Conservation (phyloP, 768 basidiomycete species). For the Kwoniella sp. region DNA sequence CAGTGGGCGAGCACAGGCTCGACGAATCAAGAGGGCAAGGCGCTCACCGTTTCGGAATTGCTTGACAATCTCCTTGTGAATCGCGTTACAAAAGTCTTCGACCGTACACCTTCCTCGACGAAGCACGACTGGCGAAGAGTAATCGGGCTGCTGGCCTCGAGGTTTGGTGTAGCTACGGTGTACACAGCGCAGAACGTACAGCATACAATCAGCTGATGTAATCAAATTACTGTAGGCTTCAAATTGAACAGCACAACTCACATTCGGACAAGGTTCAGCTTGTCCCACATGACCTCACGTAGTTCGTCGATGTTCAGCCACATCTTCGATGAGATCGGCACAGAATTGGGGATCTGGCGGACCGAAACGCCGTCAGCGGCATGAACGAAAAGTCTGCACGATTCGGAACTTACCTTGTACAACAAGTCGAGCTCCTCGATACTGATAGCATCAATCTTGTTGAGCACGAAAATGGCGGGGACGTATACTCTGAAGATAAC, state of each 20-base stretch:
- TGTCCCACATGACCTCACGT: slow-evolving; percentile 88
- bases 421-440: slow-evolving; percentile 95
- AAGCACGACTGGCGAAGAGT: slow-evolving; percentile 84
- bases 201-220: not conserved
- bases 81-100: slow-evolving; percentile 88
- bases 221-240: not conserved
- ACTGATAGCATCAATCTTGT: slow-evolving; percentile 92
- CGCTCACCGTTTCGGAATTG: slow-evolving; percentile 92
- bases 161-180: slow-evolving; percentile 80
- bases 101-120: slow-evolving; percentile 60
- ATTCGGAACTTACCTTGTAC: slow-evolving; percentile 60
- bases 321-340: slow-evolving; percentile 87
- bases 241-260: slow-evolving; percentile 52
- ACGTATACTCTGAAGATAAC: slow-evolving; percentile 81
- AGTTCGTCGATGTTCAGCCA: slow-evolving; percentile 98
- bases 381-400: not conserved
- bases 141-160: slow-evolving; percentile 86
- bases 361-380: not conserved
- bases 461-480: slow-evolving; percentile 80
- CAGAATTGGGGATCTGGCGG: slow-evolving; percentile 81
- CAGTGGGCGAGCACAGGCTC: not conserved
- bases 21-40: slow-evolving; percentile 8
- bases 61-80: slow-evolving; percentile 96
- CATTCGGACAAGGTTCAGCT: slow-evolving; percentile 87
- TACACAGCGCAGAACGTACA: no score